Evolutionary conservation across 805 yeast genomes (phyloP).

Genomic region (Saccharomyces mikatae): DNA sequence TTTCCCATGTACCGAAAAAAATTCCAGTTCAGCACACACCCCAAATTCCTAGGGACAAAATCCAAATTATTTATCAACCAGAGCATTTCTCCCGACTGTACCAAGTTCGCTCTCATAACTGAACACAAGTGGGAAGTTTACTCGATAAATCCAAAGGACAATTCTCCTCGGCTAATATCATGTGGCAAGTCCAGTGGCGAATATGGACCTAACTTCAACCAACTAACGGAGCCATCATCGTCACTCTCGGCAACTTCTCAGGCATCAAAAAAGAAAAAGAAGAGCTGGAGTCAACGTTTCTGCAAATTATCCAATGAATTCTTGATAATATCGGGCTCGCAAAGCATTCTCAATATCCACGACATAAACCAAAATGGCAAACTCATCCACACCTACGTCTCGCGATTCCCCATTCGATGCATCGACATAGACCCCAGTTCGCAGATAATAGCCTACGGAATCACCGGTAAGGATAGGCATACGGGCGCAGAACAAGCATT

Average conservation of each 20-base stretch:
- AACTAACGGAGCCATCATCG: constrained; percentile 25
- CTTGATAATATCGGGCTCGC: constrained; percentile 60
- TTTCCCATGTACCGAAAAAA: constrained; percentile 74
- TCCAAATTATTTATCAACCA: constrained; percentile 46
- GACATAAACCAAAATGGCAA: constrained; percentile 51
- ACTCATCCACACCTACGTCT: constrained; percentile 58
- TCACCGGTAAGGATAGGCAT: constrained; percentile 68
- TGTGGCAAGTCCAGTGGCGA: constrained; percentile 68
- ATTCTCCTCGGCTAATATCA: constrained; percentile 48
- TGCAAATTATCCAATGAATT: constrained; percentile 51
- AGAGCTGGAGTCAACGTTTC: constrained; percentile 49
- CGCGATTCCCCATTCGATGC: constrained; percentile 72
- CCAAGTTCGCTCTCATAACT: constrained; percentile 55
- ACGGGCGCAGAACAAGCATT: constrained; percentile 70
- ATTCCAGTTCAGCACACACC: constrained; percentile 45
- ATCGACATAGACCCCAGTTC: constrained; percentile 63
- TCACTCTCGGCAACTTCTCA: constrained; percentile 2
- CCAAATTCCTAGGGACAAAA: constrained; percentile 41
- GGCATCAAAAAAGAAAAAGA: constrained; percentile 9
- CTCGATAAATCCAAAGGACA: constrained; percentile 33
- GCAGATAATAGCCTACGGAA: constrained; percentile 64
- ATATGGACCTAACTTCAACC: constrained; percentile 45
- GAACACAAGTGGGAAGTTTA: constrained; percentile 71
- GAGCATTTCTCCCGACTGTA: constrained; percentile 55
- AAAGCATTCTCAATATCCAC: constrained; percentile 61